phyloP scores from a whole-genome alignment of 148 eudicot species.

The Polygonum aviculare region DNA sequence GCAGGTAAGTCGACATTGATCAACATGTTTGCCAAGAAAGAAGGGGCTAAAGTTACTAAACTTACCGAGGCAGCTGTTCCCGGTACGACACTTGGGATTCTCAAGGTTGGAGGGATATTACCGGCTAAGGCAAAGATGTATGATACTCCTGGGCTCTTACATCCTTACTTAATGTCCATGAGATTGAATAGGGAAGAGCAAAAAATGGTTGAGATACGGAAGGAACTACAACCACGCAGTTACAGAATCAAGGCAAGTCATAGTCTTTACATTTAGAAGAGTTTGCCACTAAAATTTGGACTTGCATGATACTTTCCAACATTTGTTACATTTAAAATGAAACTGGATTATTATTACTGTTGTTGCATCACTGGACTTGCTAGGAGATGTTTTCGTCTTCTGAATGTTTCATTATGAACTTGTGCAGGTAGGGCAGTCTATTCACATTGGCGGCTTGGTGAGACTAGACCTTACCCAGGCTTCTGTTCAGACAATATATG shows the following conservation, averaged over 20 bases:
- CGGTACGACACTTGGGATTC: conserved; percentile 91
- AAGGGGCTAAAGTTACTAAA: conserved; percentile 65
- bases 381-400: not conserved
- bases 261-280: not conserved
- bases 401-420: conserved; percentile 9
- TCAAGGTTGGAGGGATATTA: conserved; percentile 83
- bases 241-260: conserved; percentile 76
- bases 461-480: conserved; percentile 73
- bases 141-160: conserved; percentile 89
- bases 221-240: conserved; percentile 74
- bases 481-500: conserved; percentile 77
- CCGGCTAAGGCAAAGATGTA: conserved; percentile 94
- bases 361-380: not conserved
- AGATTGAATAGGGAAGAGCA: conserved; percentile 85
- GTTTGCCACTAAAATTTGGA: not conserved
- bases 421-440: conserved; percentile 71
- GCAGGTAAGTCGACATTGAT: conserved; percentile 92
- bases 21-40: conserved; percentile 80
- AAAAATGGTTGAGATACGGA: conserved; percentile 87
- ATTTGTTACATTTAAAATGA: not conserved
- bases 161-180: conserved; percentile 79
- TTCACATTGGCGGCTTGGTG: conserved; percentile 76
- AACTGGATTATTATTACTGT: not conserved
- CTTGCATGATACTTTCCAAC: not conserved
- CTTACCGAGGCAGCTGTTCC: conserved; percentile 96